Base-by-base conservation (phyloP, 2,329 filamentous ascomycete genomes). In the Raffaelea albimanens region DNA sequence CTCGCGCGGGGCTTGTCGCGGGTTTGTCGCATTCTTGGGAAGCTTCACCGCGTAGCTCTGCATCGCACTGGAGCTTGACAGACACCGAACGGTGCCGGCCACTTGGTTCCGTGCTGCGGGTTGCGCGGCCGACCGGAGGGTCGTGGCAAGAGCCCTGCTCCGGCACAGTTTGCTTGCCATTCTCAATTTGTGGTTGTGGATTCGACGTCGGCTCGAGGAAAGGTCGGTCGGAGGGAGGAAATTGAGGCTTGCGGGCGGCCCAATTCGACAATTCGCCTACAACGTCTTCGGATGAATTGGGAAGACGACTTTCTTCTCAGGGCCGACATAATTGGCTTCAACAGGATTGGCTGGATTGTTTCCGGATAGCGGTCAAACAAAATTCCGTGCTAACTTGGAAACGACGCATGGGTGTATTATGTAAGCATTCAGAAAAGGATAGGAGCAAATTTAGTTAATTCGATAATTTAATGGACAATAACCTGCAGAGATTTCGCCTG, bases 151-250 rank as follows among this genome's bases (percentile, higher is more conserved):
- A 52, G 70, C 71, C 63, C 76, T 70, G 64, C 69, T 73, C 62
- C 76, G 72, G 59, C 71, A 72, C 59, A 80, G 63, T 63, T 72
- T 77, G 67, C 72, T 77, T 65, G 78, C 78, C 79, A 82, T 82
- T 64, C 61, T 45, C 13, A 20, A 16, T 31, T 21, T 19, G 51
- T 44, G 44, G 60, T 62, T 62, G 55, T 56, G 59, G 18, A 38
- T 38, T 16, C 34, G 34, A 16, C 5, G 9, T 16, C 5, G 14
- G 5, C 34, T 5, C 8, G 13, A 38, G 74, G 76, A 70, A 71
- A 53, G 60, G 47, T 50, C 29, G 22, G 4, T 40, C 40, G 18
- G 23, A 14, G 21, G 7, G 20, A 4, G 16, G 10, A 16, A 41
- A 18, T 29, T 29, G n/a, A 36, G 9, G 9, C 21, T 43, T 23